These are phyloP conservation scores for Fusarium albosuccineum DNA, from an alignment of 2,329 filamentous ascomycete genomes.

Conservation along the genomic window DNA sequence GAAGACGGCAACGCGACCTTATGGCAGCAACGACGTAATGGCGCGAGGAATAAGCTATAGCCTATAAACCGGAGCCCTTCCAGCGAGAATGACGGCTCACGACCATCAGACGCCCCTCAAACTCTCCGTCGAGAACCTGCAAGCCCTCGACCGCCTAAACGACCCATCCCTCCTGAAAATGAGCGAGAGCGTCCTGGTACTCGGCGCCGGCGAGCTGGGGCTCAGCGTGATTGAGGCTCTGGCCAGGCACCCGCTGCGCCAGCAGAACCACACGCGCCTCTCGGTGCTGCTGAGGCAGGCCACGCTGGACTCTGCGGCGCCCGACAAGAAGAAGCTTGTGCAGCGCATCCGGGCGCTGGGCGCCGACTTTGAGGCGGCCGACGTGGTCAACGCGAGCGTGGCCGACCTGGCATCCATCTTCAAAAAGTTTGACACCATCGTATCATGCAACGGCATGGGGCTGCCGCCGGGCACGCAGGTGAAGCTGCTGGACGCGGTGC, in stretches of 20 bases:
- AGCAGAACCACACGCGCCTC: slow-evolving; percentile 51
- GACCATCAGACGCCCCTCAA: slow-evolving; percentile 35
- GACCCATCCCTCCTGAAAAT: slow-evolving; percentile 36
- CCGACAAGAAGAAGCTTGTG: slow-evolving; percentile 52
- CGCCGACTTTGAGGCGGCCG: slow-evolving; percentile 58
- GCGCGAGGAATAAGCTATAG: slow-evolving; percentile 23
- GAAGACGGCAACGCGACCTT: not conserved
- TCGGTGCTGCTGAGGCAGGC: slow-evolving; percentile 67
- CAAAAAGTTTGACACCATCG: slow-evolving; percentile 63
- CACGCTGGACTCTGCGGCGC: slow-evolving; percentile 56
- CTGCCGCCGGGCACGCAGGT: slow-evolving; percentile 66
- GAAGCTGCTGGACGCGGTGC: slow-evolving; percentile 68
- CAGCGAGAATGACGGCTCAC: slow-evolving; percentile 29
- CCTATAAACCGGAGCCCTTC: slow-evolving; percentile 21
- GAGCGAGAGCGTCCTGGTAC: slow-evolving; percentile 63
- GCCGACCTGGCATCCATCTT: slow-evolving; percentile 59
- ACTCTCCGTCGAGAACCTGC: slow-evolving; percentile 44
- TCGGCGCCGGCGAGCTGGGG: slow-evolving; percentile 77
- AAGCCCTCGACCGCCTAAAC: slow-evolving; percentile 44
- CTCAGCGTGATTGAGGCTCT: slow-evolving; percentile 66
- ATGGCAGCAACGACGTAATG: slow-evolving; percentile 15
- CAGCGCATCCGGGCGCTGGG: slow-evolving; percentile 53
- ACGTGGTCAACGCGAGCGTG: slow-evolving; percentile 56
- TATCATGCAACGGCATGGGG: slow-evolving; percentile 73
- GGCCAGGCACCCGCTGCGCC: slow-evolving; percentile 57